phyloP scores from a whole-genome alignment of 2,329 filamentous ascomycete genomes.

The Diaporthe vexans region DNA sequence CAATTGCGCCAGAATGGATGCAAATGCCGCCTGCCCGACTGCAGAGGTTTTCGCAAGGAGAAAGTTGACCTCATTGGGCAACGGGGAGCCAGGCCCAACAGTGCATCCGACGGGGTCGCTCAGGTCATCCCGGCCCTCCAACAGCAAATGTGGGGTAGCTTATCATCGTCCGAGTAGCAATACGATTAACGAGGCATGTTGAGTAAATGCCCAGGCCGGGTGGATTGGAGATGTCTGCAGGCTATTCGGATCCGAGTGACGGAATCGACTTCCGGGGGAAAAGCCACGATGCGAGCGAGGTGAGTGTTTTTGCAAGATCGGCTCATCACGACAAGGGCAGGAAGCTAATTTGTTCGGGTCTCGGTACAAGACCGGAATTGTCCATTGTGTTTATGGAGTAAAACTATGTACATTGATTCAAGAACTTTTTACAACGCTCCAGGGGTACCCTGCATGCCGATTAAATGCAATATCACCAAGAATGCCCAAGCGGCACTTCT shows the following conservation, averaged over 20 bases:
- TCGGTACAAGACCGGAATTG: conserved; percentile 7
- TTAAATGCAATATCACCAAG: conserved; percentile 8
- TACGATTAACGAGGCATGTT: too few relatives aligned
- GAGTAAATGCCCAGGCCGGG: too few relatives aligned
- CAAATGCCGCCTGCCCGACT: background rate
- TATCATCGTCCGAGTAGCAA: background rate
- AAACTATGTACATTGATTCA: conserved; percentile 22
- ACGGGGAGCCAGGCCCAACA: too few relatives aligned
- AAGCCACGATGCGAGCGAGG: too few relatives aligned
- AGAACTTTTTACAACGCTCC: conserved; percentile 8
- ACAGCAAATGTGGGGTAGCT: background rate
- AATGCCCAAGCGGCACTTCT: background rate
- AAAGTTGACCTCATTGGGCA: too few relatives aligned
- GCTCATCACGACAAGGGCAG: background rate
- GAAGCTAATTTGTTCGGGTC: background rate
- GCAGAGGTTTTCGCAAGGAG: background rate
- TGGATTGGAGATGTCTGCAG: background rate
- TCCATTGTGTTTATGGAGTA: background rate
- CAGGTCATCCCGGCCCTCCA: background rate
- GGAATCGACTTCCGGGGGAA: too few relatives aligned
- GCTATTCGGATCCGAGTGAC: background rate
- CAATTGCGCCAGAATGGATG: background rate
- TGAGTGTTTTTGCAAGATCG: too few relatives aligned
- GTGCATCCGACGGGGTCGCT: too few relatives aligned
- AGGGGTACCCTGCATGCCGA: conserved; percentile 12